These are phyloP conservation scores for Amanita polypyramis DNA, from an alignment of 768 basidiomycete genomes.

Conservation along the genomic window DNA sequence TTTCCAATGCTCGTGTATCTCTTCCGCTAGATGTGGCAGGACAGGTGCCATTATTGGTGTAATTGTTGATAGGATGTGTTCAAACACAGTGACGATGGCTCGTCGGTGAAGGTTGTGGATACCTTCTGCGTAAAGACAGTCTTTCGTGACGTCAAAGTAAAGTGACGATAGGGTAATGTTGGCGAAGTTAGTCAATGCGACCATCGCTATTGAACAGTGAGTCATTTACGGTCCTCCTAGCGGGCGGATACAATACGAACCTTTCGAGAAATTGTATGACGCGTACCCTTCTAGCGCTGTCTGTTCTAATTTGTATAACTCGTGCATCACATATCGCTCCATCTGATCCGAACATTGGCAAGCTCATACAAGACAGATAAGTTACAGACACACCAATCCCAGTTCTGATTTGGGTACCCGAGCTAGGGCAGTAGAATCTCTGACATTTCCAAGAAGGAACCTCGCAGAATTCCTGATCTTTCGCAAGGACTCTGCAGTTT, in stretches of 20 bases:
- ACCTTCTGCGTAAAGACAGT: slow-evolving; percentile 72
- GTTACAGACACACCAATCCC: slow-evolving; percentile 43
- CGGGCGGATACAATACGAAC: slow-evolving; percentile 24
- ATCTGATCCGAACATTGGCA: slow-evolving; percentile 32
- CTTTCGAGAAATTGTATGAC: slow-evolving; percentile 73
- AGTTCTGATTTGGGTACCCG: slow-evolving; percentile 37
- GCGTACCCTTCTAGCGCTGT: slow-evolving; percentile 59
- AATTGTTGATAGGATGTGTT: slow-evolving; percentile 62
- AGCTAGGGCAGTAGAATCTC: slow-evolving; percentile 22
- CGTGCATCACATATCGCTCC: slow-evolving; percentile 82
- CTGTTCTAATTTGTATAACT: slow-evolving; percentile 64
- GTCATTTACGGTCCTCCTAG: background rate
- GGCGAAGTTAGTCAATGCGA: slow-evolving; percentile 62
- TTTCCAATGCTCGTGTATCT: slow-evolving; percentile 49
- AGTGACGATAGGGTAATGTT: slow-evolving; percentile 81
- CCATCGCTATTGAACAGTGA: slow-evolving; percentile 43
- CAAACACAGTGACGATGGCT: slow-evolving; percentile 59
- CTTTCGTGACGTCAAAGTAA: slow-evolving; percentile 90
- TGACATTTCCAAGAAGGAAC: slow-evolving; percentile 78
- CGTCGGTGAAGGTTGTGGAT: slow-evolving; percentile 41
- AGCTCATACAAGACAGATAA: background rate
- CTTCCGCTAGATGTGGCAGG: slow-evolving; percentile 85
- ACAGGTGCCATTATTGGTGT: slow-evolving; percentile 73
- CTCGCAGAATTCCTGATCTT: slow-evolving; percentile 82
- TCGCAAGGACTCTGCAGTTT: slow-evolving; percentile 64